These are phyloP conservation scores for Endothia cerciana DNA, from an alignment of 2,329 filamentous ascomycete species.

Conservation along the genomic window DNA sequence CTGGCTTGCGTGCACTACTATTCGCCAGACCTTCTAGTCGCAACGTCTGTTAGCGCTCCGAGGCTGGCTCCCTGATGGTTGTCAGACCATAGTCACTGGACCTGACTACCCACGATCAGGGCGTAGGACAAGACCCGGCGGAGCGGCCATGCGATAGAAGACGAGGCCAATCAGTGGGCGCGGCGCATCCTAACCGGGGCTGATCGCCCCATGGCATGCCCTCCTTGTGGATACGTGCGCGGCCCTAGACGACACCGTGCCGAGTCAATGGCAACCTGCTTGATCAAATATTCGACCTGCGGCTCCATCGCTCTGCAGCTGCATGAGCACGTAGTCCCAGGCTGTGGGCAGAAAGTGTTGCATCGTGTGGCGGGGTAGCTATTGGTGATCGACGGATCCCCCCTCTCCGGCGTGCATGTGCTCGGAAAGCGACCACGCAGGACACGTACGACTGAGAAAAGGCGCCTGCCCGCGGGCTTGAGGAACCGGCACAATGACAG, in stretches of 20 bases:
- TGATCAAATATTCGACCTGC: background rate
- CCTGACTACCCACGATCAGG: conserved; percentile 1
- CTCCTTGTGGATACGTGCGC: conserved; percentile 9
- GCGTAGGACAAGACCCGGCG: background rate
- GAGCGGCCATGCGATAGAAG: background rate
- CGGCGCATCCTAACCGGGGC: background rate
- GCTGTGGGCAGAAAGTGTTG: background rate
- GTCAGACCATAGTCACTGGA: background rate
- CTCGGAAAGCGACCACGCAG: conserved; percentile 11
- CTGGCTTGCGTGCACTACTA: background rate
- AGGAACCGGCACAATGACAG: background rate
- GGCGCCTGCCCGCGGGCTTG: background rate
- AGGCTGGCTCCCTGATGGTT: background rate
- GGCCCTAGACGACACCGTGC: conserved; percentile 12
- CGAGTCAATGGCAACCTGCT: background rate
- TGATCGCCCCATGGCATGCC: conserved; percentile 1
- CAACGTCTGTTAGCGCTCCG: conserved; percentile 2
- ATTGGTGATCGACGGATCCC: background rate
- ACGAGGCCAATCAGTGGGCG: background rate
- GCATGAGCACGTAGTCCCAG: background rate
- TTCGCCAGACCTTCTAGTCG: background rate
- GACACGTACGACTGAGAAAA: background rate
- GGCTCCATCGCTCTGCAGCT: background rate
- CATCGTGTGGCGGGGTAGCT: conserved; percentile 6
- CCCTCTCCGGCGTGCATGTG: background rate